Base-by-base conservation (phyloP, 441 rosid genomes). In the Populus hybrid region DNA sequence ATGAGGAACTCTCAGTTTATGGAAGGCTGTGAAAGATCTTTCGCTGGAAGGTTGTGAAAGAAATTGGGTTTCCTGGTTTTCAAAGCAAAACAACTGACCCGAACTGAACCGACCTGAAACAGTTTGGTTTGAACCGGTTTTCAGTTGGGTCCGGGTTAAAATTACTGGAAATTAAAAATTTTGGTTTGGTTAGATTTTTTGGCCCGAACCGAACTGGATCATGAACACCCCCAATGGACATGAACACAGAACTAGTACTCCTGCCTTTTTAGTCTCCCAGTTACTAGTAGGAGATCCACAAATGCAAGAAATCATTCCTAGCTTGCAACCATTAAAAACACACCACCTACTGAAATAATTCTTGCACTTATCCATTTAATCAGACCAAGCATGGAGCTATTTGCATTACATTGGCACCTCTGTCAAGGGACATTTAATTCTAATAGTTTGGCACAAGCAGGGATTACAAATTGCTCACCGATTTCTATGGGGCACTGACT, bases 21-120 rank as follows among this genome's bases (percentile, higher is more conserved):
- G 99, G 99, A 76, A 90, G 97, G 80, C 72, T 96, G 85, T 82
- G 97, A 63, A 96, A 96, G 83, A 90, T 96, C 45, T 94, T 91
- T 86, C 93, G 94, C 7, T 91, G 97, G 31, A 29, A 29, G 31
- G 31, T 0, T 3, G 31, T 29, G 31, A 29, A 29, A 29, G 31
- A 29, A 0, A 29, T 3, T 29, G 31, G 31, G 31, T 29, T 29
- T 29, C 31, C 31, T 29, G 5, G 5, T 29, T 29, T 29, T 4
- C 31, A 4, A 29, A 29, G 31, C 5, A 29, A 29, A 29, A 29
- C 29, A 28, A 28, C 2, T 2, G 4, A 29, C 0, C 31, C 31
- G 0, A 29, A 0, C 31, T 5, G 4, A 29, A 29, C 31, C 4
- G 5, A 29, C 31, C 31, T 29, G 31, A 28, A 35, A 35, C 9